Conservation (phyloP, 257 asterid genomes). For the Solanum sejunctum region DNA sequence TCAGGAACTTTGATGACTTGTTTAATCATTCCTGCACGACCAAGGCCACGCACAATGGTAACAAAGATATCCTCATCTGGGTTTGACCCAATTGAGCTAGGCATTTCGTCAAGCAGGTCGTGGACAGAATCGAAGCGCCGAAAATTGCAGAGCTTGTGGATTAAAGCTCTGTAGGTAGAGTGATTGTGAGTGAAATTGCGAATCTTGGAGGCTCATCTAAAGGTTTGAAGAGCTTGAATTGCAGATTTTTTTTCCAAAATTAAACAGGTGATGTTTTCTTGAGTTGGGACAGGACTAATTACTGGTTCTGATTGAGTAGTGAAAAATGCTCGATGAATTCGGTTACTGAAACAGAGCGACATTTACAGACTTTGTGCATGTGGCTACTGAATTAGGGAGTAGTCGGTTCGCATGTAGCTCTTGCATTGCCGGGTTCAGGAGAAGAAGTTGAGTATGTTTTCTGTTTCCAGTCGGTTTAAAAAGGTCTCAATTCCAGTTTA, state of each 20-base stretch:
- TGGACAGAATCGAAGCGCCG: constrained; percentile 37
- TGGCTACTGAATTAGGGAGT: background rate
- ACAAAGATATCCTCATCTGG: constrained; percentile 72
- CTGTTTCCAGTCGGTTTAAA: too few species aligned
- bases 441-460: too few species aligned
- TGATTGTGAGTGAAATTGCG: constrained; percentile 45
- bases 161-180: constrained; percentile 69
- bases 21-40: constrained; percentile 51
- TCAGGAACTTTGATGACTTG: constrained; percentile 53
- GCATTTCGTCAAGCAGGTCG: constrained; percentile 84
- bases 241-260: constrained; percentile 68
- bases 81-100: constrained; percentile 28
- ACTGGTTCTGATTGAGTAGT: constrained; percentile 22
- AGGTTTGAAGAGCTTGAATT: constrained; percentile 60
- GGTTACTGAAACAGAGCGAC: background rate
- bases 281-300: constrained; percentile 43
- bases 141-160: constrained; percentile 61
- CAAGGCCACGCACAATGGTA: constrained; percentile 68
- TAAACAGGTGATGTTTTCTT: constrained; percentile 49
- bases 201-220: constrained; percentile 80
- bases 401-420: background rate
- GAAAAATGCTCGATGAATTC: background rate
- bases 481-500: background rate
- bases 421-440: too few species aligned
- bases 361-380: constrained; percentile 3